Evolutionary conservation across 139 green algal genomes (phyloP).

Genomic region (Coccomyxa sp.): DNA sequence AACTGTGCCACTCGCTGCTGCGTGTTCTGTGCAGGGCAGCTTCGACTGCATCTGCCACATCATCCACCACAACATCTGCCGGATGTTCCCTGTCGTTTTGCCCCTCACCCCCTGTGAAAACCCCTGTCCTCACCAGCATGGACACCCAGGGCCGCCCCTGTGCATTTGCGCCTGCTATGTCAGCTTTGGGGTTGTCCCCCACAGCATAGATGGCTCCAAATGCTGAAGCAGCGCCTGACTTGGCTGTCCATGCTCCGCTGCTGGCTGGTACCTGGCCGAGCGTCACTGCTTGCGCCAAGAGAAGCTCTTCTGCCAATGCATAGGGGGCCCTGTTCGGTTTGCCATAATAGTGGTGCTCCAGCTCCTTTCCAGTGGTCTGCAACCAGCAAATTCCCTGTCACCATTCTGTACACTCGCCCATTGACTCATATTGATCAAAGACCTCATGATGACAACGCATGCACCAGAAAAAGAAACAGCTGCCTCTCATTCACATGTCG

Average conservation of each 20-base stretch:
- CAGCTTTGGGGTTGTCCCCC: constrained; percentile 76
- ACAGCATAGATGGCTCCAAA: constrained; percentile 64
- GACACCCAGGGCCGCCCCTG: constrained; percentile 64
- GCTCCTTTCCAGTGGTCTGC: background rate
- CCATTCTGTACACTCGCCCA: too few relatives aligned
- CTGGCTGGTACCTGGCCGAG: background rate
- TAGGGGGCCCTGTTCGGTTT: background rate
- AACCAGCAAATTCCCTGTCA: background rate
- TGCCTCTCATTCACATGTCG: background rate
- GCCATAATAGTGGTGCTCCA: background rate
- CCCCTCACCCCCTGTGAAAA: constrained; percentile 45
- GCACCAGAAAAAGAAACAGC: background rate
- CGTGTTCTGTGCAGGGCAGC: constrained; percentile 48
- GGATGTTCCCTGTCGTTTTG: constrained; percentile 48
- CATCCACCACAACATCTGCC: constrained; percentile 58
- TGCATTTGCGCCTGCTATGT: constrained; percentile 66
- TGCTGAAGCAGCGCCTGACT: background rate
- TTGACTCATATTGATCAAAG: too few relatives aligned
- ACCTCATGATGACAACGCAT: too few relatives aligned
- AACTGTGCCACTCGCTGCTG: background rate
- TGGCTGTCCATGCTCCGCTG: background rate
- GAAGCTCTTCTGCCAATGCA: background rate
- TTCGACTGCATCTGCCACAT: constrained; percentile 61
- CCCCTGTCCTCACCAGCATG: constrained; percentile 75
- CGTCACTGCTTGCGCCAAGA: background rate